Base-by-base conservation (phyloP, 176 grass and related monocot species). In the Panicum miliaceum region DNA sequence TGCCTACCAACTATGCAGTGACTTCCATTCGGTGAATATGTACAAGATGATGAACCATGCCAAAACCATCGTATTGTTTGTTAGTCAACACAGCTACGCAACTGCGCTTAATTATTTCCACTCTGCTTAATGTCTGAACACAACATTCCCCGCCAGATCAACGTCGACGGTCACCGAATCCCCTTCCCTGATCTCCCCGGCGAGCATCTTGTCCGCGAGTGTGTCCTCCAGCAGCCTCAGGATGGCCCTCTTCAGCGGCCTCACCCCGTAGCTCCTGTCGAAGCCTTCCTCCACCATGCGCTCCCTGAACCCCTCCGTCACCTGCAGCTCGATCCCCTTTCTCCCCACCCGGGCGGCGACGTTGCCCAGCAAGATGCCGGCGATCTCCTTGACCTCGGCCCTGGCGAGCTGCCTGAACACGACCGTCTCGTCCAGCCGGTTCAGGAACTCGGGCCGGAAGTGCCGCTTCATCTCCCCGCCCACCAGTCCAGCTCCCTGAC, bases 361-460 rank as follows among this genome's bases (percentile, higher is more conserved):
- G 0, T 41, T 22, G 12, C 5, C 14, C 40, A 71, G 41, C 68
- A 71, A 26, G 41, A 71, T 26, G 22, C 22, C 22, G 40, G 68
- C 41, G 68, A 71, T 71, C n/a, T 71, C n/a, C 41, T 26, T 71
- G 5, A 71, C 68, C 40, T 68, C 19, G 19, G 10, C 19, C 36
- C 6, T 41, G 37, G 19, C 6, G 37, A 68, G 66, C 36, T 42
- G 40, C 68, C 6, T 23, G 41, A 43, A 71, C 8, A 71, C 40
- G 41, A 71, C 8, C 68, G n/a, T 26, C 5, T 70, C 67, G 22
- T 70, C 67, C 38, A 70, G 40, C 4, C 67, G 38, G 40, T 70
- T 70, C 38, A 70, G 67, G 40, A 70, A 70, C 67, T 70, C 67
- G 1, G 67, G 67, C 67, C 40, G 37, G 38, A 70, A 70, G 0